A percentile compares a stretch with the other conserved stretches of the same genome.
These are phyloP conservation scores for Keithomyces neogunnii DNA, from an alignment of 2,329 filamentous ascomycete species.

Conservation along the genomic window DNA sequence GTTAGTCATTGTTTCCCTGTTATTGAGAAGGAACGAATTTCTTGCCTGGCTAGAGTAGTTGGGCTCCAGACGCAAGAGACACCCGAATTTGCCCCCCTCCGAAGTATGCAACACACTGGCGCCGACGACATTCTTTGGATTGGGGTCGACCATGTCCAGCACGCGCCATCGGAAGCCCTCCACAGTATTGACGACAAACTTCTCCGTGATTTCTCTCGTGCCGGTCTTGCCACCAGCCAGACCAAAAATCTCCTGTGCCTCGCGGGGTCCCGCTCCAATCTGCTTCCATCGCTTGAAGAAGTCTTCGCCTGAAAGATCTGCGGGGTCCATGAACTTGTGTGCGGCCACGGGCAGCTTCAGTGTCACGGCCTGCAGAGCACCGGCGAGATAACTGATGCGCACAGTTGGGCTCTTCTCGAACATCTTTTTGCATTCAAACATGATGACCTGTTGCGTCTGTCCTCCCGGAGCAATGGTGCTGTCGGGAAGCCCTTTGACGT, in stretches of 20 bases:
- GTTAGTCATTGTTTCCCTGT: constrained; percentile 2
- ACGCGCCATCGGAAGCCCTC: constrained; percentile 87
- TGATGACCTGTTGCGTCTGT: constrained; percentile 87
- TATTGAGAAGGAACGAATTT: constrained; percentile 8
- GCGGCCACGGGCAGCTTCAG: constrained; percentile 80
- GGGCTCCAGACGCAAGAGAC: constrained; percentile 85
- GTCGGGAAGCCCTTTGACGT: constrained; percentile 82
- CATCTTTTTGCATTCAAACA: constrained; percentile 79
- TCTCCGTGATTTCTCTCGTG: constrained; percentile 57
- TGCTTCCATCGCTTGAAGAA: constrained; percentile 99
- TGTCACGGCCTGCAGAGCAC: constrained; percentile 85
- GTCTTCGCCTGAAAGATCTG: constrained; percentile 78
- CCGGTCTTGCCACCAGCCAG: constrained; percentile 38
- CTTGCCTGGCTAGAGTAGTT: constrained; percentile 87
- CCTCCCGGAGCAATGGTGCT: constrained; percentile 64
- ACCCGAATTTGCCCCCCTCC: constrained; percentile 85
- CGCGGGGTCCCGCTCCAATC: constrained; percentile 80
- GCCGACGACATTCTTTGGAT: constrained; percentile 87
- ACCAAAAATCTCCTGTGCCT: constrained; percentile 81
- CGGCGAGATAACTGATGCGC: constrained; percentile 87
- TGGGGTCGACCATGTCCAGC: constrained; percentile 79
- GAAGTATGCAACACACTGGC: constrained; percentile 78
- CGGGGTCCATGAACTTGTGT: constrained; percentile 96
- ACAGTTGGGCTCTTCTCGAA: constrained; percentile 85
- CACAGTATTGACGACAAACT: constrained; percentile 64